These are phyloP conservation scores for Aureobasidium sp. DNA, from an alignment of 2,329 filamentous ascomycete species.

Conservation along the genomic window DNA sequence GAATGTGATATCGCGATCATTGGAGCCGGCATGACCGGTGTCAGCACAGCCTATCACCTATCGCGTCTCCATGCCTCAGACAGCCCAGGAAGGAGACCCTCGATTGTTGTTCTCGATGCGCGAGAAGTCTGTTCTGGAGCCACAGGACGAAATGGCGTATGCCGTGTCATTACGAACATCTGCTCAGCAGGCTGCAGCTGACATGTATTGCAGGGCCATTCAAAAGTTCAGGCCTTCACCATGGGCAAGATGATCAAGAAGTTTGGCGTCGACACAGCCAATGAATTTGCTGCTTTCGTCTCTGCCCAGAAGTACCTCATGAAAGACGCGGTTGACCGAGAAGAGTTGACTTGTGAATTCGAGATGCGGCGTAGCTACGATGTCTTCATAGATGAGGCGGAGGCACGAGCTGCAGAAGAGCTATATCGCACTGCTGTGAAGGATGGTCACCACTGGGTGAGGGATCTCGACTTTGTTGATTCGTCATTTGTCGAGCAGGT, in stretches of 20 bases:
- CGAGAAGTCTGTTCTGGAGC: constrained; percentile 34
- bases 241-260: constrained; percentile 22
- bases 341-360: constrained; percentile 41
- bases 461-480: background rate
- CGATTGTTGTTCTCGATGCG: constrained; percentile 35
- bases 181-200: background rate
- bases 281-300: constrained; percentile 29
- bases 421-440: constrained; percentile 21
- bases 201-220: constrained; percentile 22
- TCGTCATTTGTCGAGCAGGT: background rate
- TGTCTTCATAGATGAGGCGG: constrained; percentile 23
- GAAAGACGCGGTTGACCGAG: constrained; percentile 32
- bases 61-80: constrained; percentile 18
- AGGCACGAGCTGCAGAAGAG: constrained; percentile 30
- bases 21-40: constrained; percentile 36
- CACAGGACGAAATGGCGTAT: constrained; percentile 34
- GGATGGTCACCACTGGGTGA: constrained; percentile 17
- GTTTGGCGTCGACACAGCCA: constrained; percentile 26
- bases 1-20: constrained; percentile 33
- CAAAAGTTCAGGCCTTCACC: constrained; percentile 32
- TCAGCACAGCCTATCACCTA: constrained; percentile 32
- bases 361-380: constrained; percentile 33
- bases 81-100: constrained; percentile 20
- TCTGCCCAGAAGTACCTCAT: constrained; percentile 27
- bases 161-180: background rate